Conservation (phyloP, 1,284 basidiomycete genomes). For the Sanguinoderma infundibulare region DNA sequence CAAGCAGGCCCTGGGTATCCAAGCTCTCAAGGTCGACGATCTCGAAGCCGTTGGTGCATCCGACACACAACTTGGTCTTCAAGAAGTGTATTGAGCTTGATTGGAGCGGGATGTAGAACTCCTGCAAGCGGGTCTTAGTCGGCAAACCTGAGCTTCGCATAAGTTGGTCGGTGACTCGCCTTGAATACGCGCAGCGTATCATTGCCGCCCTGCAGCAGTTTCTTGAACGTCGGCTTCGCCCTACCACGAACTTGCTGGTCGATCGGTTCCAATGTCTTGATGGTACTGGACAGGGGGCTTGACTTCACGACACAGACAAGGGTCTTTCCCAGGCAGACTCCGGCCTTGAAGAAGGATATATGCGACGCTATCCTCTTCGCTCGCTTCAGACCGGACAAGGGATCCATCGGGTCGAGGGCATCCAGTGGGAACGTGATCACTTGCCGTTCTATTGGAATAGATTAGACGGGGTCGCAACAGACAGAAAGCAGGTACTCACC, state of each 20-base stretch:
- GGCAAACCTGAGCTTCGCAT: neutral
- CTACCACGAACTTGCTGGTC: constrained; percentile 86
- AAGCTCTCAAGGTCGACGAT: constrained; percentile 98
- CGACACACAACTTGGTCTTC: constrained; percentile 97
- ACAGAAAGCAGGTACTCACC: constrained; percentile 49
- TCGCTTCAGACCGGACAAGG: constrained; percentile 88
- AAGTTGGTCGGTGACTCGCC: constrained; percentile 47
- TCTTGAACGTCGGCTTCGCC: constrained; percentile 93
- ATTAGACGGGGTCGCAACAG: constrained; percentile 3
- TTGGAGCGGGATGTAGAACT: constrained; percentile 99
- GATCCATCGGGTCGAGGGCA: constrained; percentile 89
- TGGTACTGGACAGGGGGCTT: constrained; percentile 92
- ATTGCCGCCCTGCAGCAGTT: constrained; percentile 92
- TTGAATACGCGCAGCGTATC: constrained; percentile 95
- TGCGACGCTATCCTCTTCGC: constrained; percentile 96
- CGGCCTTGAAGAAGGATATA: constrained; percentile 98
- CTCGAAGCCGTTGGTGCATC: constrained; percentile 98
- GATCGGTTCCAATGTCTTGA: constrained; percentile 97
- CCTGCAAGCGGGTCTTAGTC: constrained; percentile 49
- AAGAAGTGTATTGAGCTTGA: constrained; percentile 97
- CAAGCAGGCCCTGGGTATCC: constrained; percentile 95
- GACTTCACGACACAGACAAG: constrained; percentile 98
- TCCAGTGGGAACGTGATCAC: constrained; percentile 98
- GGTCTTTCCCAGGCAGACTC: constrained; percentile 91
- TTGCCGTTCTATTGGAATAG: constrained; percentile 71